phyloP scores from a whole-genome alignment of 2,329 filamentous ascomycete species.

The Ophiostoma sp. region DNA sequence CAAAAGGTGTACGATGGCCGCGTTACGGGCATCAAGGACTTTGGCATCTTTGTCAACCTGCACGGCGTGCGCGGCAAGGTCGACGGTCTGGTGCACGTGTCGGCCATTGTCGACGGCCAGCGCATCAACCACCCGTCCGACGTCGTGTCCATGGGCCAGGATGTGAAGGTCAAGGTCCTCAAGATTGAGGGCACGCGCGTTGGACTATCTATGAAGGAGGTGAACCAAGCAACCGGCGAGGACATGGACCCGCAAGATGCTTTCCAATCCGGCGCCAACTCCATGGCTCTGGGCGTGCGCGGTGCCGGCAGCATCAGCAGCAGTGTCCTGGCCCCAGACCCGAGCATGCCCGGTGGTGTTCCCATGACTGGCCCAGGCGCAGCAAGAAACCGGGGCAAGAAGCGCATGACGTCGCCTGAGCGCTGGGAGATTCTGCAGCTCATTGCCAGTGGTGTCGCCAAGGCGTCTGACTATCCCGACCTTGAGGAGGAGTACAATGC shows the following conservation, averaged over 20 bases:
- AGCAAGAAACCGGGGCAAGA: slow-evolving; percentile 56
- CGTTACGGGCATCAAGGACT: slow-evolving; percentile 90
- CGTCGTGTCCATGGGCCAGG: slow-evolving; percentile 70
- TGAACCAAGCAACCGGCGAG: slow-evolving; percentile 80
- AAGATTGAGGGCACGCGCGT: slow-evolving; percentile 78
- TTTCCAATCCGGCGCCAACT: slow-evolving; percentile 85
- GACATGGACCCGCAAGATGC: slow-evolving; percentile 74
- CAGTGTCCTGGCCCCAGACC: slow-evolving; percentile 32
- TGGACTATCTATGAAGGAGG: slow-evolving; percentile 93
- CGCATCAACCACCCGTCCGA: slow-evolving; percentile 91
- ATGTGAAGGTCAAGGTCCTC: slow-evolving; percentile 86
- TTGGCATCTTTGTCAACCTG: slow-evolving; percentile 93
- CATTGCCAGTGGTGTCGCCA: slow-evolving; percentile 89
- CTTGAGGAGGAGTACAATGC: slow-evolving; percentile 91
- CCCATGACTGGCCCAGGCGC: slow-evolving; percentile 43
- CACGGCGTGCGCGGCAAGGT: slow-evolving; percentile 80
- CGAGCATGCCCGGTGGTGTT: slow-evolving; percentile 33
- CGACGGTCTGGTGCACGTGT: slow-evolving; percentile 90
- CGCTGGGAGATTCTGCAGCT: slow-evolving; percentile 96
- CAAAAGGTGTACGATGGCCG: slow-evolving; percentile 87
- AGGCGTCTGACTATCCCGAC: slow-evolving; percentile 89
- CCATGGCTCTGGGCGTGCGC: slow-evolving; percentile 65
- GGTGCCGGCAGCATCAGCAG: slow-evolving; percentile 49
- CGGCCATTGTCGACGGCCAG: slow-evolving; percentile 75
- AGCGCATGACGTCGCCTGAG: slow-evolving; percentile 93